Evolutionary conservation across 208 protist species (phyloP).

Genomic region (Acanthamoeba rhysodes): DNA sequence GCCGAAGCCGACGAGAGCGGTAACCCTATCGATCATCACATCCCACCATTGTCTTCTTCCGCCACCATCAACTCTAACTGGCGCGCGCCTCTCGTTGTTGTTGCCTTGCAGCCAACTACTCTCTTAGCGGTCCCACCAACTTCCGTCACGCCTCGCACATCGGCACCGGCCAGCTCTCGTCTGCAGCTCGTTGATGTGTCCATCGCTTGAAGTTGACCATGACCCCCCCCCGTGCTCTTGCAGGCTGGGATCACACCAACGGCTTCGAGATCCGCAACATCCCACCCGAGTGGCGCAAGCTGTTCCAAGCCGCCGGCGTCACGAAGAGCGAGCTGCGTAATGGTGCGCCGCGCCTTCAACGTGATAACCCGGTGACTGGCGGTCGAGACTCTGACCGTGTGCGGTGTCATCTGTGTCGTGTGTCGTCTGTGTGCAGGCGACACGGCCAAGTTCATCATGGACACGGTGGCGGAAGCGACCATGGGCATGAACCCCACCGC

Average conservation of each 20-base stretch:
- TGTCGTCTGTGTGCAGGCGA: constrained; percentile 50
- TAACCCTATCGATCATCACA: not conserved
- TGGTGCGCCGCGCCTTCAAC: not conserved
- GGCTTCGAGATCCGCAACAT: constrained; percentile 81
- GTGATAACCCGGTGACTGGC: not conserved
- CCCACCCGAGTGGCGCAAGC: constrained; percentile 80
- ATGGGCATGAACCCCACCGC: constrained; percentile 59
- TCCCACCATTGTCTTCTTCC: not conserved
- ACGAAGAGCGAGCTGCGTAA: constrained; percentile 84
- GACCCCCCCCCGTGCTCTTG: not conserved
- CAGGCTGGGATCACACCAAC: constrained; percentile 79
- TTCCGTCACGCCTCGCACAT: constrained; percentile 82
- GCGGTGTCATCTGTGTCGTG: too few species aligned
- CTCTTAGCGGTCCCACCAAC: constrained; percentile 67
- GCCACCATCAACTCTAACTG: not conserved
- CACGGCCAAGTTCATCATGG: constrained; percentile 81
- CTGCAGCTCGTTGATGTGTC: not conserved
- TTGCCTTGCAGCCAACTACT: not conserved
- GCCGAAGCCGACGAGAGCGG: not conserved
- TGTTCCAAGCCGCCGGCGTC: constrained; percentile 82
- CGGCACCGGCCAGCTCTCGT: not conserved
- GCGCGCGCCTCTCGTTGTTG: not conserved
- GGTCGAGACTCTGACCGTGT: not conserved
- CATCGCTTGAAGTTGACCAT: not conserved
- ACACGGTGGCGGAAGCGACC: constrained; percentile 38